Evolutionary conservation across 352 stramenopile species (phyloP), one percentile per base, ranked within the genome.

Genomic region (Elongisporangium undulatum): DNA sequence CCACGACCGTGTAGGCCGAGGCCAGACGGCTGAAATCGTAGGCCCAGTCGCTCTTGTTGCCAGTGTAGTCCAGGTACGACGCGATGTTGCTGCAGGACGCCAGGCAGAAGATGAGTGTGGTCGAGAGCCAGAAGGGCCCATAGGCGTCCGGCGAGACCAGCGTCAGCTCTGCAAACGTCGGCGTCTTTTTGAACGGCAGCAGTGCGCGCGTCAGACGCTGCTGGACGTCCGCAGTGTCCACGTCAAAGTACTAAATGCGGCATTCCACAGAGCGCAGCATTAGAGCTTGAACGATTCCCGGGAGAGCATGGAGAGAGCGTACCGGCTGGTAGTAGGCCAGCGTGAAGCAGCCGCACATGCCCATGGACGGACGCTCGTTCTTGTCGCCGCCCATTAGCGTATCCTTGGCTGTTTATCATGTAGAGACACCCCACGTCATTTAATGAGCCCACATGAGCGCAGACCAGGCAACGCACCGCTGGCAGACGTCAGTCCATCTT

Each of bases 41-140:
- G 26, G 75, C 65, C 86, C 86, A 95, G 53, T 87, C 68, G 45
- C 70, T 73, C 20, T 58, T 67, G 58, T 90, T 71, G 22, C 77
- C 81, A 8, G 62, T 60, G 54, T 81, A 94, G 53, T 95, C 86
- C 64, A 91, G 64, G 70, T 85, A 95, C 22, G 82, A 92, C 12
- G 84, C 84, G 15, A 79, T 81, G 67, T 95, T 95, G 67, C 79
- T 91, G 73, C 86, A 94, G 49, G 79, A 90, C 15, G 86, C 86
- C 60, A 95, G 60, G 59, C 75, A 89, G 64, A 95, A 95, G n/a
- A 95, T 82, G 29, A 95, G 77, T 53, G 86, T 95, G 39, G 81
- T 82, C 21, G 84, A 92, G 9, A 95, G 74, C 86, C 86, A 95
- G 49, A 92, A 83, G 8, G 86, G 86, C 0, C 86, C 86, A 58